Conservation (phyloP, 1,139 yeast genomes). For the Sugiyamaella japonica region DNA sequence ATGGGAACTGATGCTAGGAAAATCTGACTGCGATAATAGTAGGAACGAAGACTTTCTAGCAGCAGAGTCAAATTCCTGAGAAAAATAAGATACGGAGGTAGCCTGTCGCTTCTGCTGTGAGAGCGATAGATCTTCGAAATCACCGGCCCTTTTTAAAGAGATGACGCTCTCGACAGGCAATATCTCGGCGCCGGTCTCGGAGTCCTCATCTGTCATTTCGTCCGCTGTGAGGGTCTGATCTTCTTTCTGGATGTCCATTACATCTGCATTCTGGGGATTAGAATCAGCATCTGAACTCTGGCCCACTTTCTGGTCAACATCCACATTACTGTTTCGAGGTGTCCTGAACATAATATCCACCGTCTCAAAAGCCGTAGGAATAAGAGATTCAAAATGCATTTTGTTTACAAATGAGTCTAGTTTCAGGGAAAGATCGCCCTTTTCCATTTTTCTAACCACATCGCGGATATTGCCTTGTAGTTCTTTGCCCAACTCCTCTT, state of each 20-base stretch:
- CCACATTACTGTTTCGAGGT: not conserved
- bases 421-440: not conserved
- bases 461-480: constrained; percentile 1
- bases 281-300: no score
- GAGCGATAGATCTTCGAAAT: not conserved
- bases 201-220: not conserved
- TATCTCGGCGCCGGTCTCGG: not conserved
- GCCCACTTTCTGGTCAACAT: not conserved
- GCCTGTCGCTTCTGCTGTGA: not conserved
- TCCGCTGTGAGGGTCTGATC: no score
- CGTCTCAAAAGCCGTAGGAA: constrained; percentile 34
- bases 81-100: constrained; percentile 18
- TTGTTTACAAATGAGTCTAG: constrained; percentile 9
- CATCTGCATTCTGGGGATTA: no score
- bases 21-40: constrained; percentile 18
- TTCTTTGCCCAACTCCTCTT: constrained; percentile 15
- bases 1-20: constrained; percentile 21
- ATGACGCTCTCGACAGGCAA: not conserved
- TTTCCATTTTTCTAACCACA: not conserved
- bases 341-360: constrained; percentile 28
- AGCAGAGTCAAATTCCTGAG: constrained; percentile 16
- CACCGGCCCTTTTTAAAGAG: not conserved
- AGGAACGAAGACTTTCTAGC: constrained; percentile 9
- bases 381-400: constrained; percentile 1
- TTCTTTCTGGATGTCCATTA: no score